Percentiles rank a stretch among this genome's conserved stretches.
phyloP scores from a whole-genome alignment of 192 early-diverging fungal genomes.

The Coemansia sp. region DNA sequence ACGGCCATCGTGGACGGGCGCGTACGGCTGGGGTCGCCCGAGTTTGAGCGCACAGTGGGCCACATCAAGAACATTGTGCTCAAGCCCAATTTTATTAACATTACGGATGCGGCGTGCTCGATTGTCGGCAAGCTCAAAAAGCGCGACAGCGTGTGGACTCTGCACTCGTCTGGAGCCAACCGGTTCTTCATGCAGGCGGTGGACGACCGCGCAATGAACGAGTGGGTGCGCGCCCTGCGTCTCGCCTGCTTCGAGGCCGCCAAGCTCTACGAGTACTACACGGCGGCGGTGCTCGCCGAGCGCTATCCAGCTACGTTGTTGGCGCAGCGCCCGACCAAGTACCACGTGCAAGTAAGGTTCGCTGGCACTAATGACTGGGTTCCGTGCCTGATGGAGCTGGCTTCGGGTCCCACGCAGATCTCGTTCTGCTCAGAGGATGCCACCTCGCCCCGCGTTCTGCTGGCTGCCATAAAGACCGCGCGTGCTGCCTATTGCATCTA shows the following conservation, averaged over 20 bases:
- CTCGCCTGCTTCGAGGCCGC: conserved; percentile 76
- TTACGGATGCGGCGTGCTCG: conserved; percentile 67
- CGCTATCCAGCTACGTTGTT: conserved; percentile 32
- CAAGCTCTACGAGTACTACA: conserved; percentile 77
- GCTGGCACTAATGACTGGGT: conserved; percentile 59
- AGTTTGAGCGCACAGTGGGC: conserved; percentile 53
- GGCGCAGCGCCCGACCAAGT: conserved; percentile 24
- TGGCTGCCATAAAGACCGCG: conserved; percentile 36
- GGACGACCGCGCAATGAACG: conserved; percentile 60
- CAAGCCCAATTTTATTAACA: conserved; percentile 74
- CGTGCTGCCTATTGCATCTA: conserved; percentile 56
- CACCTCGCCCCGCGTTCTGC: conserved; percentile 18
- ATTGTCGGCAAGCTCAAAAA: conserved; percentile 63
- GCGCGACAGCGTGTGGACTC: conserved; percentile 62
- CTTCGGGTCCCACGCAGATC: conserved; percentile 28
- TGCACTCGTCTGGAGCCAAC: conserved; percentile 75
- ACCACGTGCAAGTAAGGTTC: conserved; percentile 51
- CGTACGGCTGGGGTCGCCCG: conserved; percentile 38
- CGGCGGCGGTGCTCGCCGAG: conserved; percentile 55
- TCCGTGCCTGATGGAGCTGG: conserved; percentile 50
- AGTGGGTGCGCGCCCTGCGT: conserved; percentile 73
- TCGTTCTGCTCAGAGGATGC: conserved; percentile 28
- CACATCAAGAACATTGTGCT: conserved; percentile 58
- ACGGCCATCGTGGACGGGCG: conserved; percentile 54
- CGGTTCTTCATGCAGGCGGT: conserved; percentile 67